phyloP scores from a whole-genome alignment of 2,329 filamentous ascomycete genomes.

The Cladosporium colombiae region DNA sequence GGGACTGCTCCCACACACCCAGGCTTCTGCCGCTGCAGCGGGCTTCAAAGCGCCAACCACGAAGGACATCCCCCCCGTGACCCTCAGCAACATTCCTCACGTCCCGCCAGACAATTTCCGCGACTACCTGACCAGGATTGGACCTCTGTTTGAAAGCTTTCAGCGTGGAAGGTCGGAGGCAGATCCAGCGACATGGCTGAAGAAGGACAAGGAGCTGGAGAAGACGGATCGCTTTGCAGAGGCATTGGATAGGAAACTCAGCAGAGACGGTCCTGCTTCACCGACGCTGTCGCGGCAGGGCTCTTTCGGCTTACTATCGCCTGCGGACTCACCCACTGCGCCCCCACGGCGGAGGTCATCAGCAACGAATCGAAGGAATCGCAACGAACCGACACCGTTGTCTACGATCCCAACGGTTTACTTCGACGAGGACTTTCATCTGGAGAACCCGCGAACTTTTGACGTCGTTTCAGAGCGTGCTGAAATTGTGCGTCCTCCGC shows the following conservation, averaged over 20 bases:
- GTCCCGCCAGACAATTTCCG: constrained; percentile 79
- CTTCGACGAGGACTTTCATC: constrained; percentile 90
- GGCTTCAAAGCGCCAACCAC: constrained; percentile 72
- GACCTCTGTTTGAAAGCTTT: constrained; percentile 84
- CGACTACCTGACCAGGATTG: constrained; percentile 81
- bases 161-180: constrained; percentile 78
- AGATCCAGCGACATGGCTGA: constrained; percentile 55
- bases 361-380: constrained; percentile 56
- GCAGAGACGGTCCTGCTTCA: constrained; percentile 37
- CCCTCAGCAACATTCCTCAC: constrained; percentile 82
- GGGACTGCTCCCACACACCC: constrained; percentile 76
- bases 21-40: constrained; percentile 66
- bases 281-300: constrained; percentile 39
- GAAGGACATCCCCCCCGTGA: constrained; percentile 89
- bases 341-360: constrained; percentile 50
- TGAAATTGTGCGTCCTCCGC: constrained; percentile 78
- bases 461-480: constrained; percentile 95
- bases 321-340: constrained; percentile 46
- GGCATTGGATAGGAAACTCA: constrained; percentile 46
- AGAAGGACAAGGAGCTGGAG: constrained; percentile 46
- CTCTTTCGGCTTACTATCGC: constrained; percentile 47
- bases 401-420: constrained; percentile 92
- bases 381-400: constrained; percentile 77
- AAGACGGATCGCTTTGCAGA: constrained; percentile 53
- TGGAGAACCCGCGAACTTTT: constrained; percentile 95